Conservation (phyloP, 2,329 filamentous ascomycete species). For the Sarocladiaceae sp. region DNA sequence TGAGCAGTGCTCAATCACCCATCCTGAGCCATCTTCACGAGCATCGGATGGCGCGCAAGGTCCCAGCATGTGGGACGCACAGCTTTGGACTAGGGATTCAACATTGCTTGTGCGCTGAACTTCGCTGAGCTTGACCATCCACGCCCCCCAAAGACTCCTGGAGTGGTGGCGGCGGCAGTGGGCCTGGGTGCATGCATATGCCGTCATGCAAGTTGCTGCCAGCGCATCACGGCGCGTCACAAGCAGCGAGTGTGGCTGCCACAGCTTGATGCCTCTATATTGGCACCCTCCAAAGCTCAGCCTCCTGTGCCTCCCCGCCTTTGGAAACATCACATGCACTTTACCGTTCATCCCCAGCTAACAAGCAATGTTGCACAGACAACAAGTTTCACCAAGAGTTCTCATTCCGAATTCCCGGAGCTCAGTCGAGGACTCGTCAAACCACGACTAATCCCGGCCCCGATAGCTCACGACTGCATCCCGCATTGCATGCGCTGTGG, state of each 20-base stretch:
- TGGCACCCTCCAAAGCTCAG: background rate
- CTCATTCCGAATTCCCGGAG: background rate
- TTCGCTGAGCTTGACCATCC: no score
- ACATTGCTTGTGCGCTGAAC: no score
- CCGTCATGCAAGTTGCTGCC: constrained; percentile 7
- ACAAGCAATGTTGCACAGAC: background rate
- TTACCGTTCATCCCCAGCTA: background rate
- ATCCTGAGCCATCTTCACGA: constrained; percentile 1
- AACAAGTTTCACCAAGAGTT: constrained; percentile 2
- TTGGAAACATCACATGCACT: background rate
- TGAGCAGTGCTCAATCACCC: background rate
- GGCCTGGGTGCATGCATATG: constrained; percentile 4
- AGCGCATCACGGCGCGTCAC: constrained; percentile 7
- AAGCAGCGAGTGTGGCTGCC: background rate
- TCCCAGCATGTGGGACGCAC: background rate
- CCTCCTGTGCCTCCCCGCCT: background rate
- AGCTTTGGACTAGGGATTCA: no score
- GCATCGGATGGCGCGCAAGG: background rate
- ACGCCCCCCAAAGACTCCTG: no score
- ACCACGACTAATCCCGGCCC: no score
- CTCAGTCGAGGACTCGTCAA: background rate
- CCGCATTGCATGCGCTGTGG: constrained; percentile 5
- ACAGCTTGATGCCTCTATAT: background rate
- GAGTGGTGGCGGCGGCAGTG: background rate
- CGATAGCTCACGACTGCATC: background rate